These are phyloP conservation scores for Phylloporus rhodoxanthus DNA, from an alignment of 768 basidiomycete species.

Conservation along the genomic window DNA sequence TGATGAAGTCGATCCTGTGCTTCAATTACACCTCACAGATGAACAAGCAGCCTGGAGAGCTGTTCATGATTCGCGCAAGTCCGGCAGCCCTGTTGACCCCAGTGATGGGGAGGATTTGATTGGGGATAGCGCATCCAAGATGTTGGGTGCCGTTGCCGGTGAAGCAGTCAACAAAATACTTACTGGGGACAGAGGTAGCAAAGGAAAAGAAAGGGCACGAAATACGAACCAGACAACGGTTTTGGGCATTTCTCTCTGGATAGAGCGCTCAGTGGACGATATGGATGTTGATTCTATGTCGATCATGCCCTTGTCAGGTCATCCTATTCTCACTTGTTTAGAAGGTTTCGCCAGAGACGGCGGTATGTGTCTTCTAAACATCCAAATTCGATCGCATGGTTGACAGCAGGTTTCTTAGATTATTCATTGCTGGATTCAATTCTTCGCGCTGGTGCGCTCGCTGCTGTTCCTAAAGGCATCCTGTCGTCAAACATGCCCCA, in stretches of 20 bases:
- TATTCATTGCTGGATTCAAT: constrained; percentile 32
- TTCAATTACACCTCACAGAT: constrained; percentile 24
- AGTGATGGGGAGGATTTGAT: constrained; percentile 28
- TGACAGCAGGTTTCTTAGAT: constrained; percentile 31
- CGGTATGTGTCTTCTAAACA: constrained; percentile 29
- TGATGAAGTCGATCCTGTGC: constrained; percentile 19
- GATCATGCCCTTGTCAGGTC: constrained; percentile 9
- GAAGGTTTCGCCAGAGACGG: constrained; percentile 24
- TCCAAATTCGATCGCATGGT: neutral
- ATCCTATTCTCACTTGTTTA: constrained; percentile 30
- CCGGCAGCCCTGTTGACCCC: constrained; percentile 10
- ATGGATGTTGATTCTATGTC: constrained; percentile 18
- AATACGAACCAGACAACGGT: constrained; percentile 15
- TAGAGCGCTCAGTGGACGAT: constrained; percentile 10
- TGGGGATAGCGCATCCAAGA: constrained; percentile 30
- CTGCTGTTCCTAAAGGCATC: constrained; percentile 27
- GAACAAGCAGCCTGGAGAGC: constrained; percentile 39
- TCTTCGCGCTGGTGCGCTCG: constrained; percentile 40
- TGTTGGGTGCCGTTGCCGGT: constrained; percentile 30
- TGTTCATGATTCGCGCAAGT: constrained; percentile 23
- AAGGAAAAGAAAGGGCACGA: constrained; percentile 25
- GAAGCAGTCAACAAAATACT: constrained; percentile 43
- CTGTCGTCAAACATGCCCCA: constrained; percentile 32
- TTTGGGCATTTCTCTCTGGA: constrained; percentile 32
- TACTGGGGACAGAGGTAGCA: constrained; percentile 33